Percentiles rank a stretch among this genome's conserved stretches.
phyloP scores from a whole-genome alignment of 1,284 basidiomycete genomes.

The Ceratobasidium sp. region DNA sequence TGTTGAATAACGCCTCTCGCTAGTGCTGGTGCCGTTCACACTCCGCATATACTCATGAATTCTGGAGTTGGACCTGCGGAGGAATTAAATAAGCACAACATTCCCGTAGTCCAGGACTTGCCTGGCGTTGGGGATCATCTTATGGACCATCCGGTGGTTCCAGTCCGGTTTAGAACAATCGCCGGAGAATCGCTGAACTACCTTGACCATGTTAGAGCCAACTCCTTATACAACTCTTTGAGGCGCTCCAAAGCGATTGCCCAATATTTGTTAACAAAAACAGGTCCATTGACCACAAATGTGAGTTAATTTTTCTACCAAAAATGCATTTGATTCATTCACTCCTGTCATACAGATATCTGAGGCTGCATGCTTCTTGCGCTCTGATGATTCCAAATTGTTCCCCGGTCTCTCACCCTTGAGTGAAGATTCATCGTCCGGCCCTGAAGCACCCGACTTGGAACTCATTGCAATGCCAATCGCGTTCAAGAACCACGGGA shows the following conservation, averaged over 20 bases:
- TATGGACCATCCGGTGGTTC: constrained; percentile 70
- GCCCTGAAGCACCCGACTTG: constrained; percentile 55
- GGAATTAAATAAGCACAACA: constrained; percentile 65
- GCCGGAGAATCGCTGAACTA: constrained; percentile 58
- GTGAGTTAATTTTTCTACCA: constrained; percentile 58
- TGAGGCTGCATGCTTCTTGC: constrained; percentile 57
- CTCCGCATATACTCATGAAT: constrained; percentile 66
- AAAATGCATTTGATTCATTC: constrained; percentile 38
- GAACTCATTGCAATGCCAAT: constrained; percentile 54
- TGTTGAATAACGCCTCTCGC: not conserved
- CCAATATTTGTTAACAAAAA: constrained; percentile 64
- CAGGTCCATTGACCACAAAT: constrained; percentile 68
- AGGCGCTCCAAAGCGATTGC: constrained; percentile 58
- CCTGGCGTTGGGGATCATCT: constrained; percentile 70
- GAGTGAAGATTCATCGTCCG: constrained; percentile 53
- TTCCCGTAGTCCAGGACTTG: constrained; percentile 68
- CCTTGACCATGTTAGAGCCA: constrained; percentile 54
- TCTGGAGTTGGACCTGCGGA: constrained; percentile 75
- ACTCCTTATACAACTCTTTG: constrained; percentile 53
- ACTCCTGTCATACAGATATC: constrained; percentile 51
- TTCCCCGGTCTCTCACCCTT: constrained; percentile 50
- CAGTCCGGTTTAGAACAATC: constrained; percentile 68
- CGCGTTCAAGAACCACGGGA: constrained; percentile 51
- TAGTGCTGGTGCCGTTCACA: constrained; percentile 64
- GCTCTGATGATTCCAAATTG: constrained; percentile 54